phyloP scores from a whole-genome alignment of 2,329 filamentous ascomycete genomes.

The Parastagonospora nodorum region DNA sequence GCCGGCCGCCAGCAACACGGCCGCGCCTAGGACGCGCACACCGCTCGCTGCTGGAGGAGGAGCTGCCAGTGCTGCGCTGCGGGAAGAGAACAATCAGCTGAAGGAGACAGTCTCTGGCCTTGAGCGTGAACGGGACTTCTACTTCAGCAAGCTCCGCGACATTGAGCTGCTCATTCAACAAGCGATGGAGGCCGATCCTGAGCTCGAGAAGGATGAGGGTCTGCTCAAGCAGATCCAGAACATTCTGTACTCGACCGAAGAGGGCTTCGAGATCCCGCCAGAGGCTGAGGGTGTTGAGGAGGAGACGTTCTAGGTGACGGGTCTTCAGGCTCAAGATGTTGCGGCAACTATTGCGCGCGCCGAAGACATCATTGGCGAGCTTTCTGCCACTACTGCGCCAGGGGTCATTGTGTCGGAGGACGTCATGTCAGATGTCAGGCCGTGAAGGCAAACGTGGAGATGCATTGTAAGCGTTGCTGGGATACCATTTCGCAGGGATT shows the following conservation, averaged over 20 bases:
- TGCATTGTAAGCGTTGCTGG: constrained; percentile 41
- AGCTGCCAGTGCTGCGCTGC: constrained; percentile 71
- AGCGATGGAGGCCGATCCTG: constrained; percentile 87
- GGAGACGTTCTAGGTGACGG: constrained; percentile 56
- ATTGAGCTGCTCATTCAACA: constrained; percentile 95
- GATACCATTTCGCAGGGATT: constrained; percentile 36
- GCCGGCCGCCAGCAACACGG: constrained; percentile 47
- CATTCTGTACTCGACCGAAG: constrained; percentile 95
- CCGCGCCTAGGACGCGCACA: constrained; percentile 49
- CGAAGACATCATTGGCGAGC: constrained; percentile 1
- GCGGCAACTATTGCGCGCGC: constrained; percentile 7
- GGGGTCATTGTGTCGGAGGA: constrained; percentile 51
- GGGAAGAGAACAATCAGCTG: constrained; percentile 83
- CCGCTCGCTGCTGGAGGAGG: constrained; percentile 52
- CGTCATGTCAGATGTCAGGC: constrained; percentile 34
- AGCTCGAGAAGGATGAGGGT: constrained; percentile 91
- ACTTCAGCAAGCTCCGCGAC: constrained; percentile 97
- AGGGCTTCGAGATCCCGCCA: constrained; percentile 81
- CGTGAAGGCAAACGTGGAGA: constrained; percentile 18
- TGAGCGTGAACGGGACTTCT: constrained; percentile 96
- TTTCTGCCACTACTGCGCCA: not conserved
- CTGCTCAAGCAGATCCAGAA: constrained; percentile 95
- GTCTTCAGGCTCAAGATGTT: constrained; percentile 3
- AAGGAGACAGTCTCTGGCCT: constrained; percentile 96
- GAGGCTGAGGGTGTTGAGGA: constrained; percentile 78